Conservation (phyloP, 805 yeast genomes). For the Schwanniomyces occidentalis region DNA sequence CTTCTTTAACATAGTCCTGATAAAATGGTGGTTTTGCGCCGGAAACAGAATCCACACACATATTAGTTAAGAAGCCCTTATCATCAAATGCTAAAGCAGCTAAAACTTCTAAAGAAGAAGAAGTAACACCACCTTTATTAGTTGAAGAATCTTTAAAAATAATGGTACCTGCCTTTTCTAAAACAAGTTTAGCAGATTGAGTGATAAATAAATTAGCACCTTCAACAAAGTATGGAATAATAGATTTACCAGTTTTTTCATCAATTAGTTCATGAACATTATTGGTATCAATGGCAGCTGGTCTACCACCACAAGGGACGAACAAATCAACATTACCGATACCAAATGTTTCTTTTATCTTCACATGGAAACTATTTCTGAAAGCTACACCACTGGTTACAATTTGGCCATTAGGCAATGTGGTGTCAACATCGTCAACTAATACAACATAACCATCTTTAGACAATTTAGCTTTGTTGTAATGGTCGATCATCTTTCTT, state of each 20-base stretch:
- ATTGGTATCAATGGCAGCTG: slow-evolving; percentile 88
- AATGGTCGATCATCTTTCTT: slow-evolving; percentile 73
- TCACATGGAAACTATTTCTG: slow-evolving; percentile 87
- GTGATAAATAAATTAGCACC: slow-evolving; percentile 97
- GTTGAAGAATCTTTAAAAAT: slow-evolving; percentile 95
- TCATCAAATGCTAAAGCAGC: slow-evolving; percentile 93
- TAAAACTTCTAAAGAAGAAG: slow-evolving; percentile 91
- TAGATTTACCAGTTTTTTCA: slow-evolving; percentile 69
- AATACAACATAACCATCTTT: slow-evolving; percentile 76
- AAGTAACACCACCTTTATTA: slow-evolving; percentile 98
- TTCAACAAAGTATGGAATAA: slow-evolving; percentile 88
- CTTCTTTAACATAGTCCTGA: slow-evolving; percentile 78
- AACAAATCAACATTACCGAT: slow-evolving; percentile 70
- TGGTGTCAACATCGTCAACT: slow-evolving; percentile 80
- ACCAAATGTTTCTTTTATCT: slow-evolving; percentile 61
- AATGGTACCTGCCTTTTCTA: slow-evolving; percentile 85
- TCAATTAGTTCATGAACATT: slow-evolving; percentile 75
- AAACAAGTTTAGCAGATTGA: slow-evolving; percentile 83
- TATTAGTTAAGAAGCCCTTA: slow-evolving; percentile 70
- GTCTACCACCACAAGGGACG: slow-evolving; percentile 99
- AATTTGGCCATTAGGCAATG: slow-evolving; percentile 72
- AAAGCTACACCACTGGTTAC: slow-evolving; percentile 85
- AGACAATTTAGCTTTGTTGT: slow-evolving; percentile 66
- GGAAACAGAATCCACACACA: slow-evolving; percentile 67
- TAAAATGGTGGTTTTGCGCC: slow-evolving; percentile 69